Evolutionary conservation across 148 eudicot genomes (phyloP).

Genomic region (Drosera capensis): DNA sequence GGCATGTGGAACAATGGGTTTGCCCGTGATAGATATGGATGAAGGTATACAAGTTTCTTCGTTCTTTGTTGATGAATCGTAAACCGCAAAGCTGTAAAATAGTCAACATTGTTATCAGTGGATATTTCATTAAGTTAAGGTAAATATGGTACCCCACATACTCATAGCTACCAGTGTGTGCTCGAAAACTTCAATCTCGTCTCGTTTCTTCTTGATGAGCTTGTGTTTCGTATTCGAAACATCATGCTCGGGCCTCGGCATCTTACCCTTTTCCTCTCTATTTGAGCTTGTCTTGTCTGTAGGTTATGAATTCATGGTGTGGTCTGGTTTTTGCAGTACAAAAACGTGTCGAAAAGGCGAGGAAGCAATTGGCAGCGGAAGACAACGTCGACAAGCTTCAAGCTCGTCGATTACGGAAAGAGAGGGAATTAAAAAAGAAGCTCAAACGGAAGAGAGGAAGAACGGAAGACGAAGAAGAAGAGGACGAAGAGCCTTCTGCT

Average conservation of each 20-base stretch:
- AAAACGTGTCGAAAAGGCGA: conserved; percentile 33
- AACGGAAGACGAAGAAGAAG: conserved; percentile 32
- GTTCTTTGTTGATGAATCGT: not conserved
- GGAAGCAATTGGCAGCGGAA: conserved; percentile 35
- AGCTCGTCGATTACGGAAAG: conserved; percentile 52
- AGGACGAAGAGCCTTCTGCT: conserved; percentile 24
- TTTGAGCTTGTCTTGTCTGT: not conserved
- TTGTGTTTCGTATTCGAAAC: not conserved
- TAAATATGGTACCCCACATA: too few relatives aligned
- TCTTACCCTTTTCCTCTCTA: not conserved
- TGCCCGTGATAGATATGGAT: conserved; percentile 31
- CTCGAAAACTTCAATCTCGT: too few relatives aligned
- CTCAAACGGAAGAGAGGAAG: conserved; percentile 44
- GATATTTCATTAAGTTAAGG: not conserved
- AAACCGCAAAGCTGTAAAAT: not conserved
- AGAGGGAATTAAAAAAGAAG: conserved; percentile 51
- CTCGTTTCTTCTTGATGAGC: too few relatives aligned
- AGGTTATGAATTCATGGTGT: not conserved
- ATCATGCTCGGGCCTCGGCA: not conserved
- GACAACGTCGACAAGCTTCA: conserved; percentile 64
- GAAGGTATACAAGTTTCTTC: conserved; percentile 27
- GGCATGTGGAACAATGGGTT: conserved; percentile 26
- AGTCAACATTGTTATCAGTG: not conserved
- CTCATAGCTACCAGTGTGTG: too few relatives aligned
- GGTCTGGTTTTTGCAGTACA: conserved; percentile 22